Evolutionary conservation across 352 stramenopile species (phyloP).

Genomic region (Phytophthora gonapodyides): DNA sequence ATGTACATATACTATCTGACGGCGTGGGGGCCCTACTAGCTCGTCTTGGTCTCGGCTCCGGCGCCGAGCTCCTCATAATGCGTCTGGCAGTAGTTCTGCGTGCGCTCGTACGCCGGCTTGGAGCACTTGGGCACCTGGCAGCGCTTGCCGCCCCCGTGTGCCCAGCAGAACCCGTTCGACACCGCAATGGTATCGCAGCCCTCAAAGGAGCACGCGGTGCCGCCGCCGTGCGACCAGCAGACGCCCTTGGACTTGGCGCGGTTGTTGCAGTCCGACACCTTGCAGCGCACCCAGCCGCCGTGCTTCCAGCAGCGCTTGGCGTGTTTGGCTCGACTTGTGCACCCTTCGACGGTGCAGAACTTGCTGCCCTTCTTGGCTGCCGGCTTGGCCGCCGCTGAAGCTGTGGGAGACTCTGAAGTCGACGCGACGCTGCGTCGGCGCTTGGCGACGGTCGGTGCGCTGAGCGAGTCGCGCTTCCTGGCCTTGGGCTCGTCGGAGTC

Average conservation of each 20-base stretch:
- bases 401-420: background rate
- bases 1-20: conserved; percentile 32
- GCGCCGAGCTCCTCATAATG: conserved; percentile 43
- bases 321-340: conserved; percentile 54
- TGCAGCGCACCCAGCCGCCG: conserved; percentile 63
- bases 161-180: conserved; percentile 57
- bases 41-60: conserved; percentile 12
- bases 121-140: conserved; percentile 52
- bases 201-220: conserved; percentile 52
- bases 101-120: conserved; percentile 64
- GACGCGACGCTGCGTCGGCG: conserved; percentile 20
- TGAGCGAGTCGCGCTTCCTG: conserved; percentile 25
- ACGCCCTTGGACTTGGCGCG: conserved; percentile 70
- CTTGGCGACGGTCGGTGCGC: conserved; percentile 23
- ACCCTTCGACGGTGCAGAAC: conserved; percentile 56
- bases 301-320: conserved; percentile 65
- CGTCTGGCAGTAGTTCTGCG: conserved; percentile 58
- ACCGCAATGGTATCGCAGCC: conserved; percentile 62
- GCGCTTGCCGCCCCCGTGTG: conserved; percentile 44
- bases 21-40: background rate
- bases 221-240: conserved; percentile 66
- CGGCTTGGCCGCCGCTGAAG: conserved; percentile 3
- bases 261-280: conserved; percentile 61
- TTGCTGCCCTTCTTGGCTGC: conserved; percentile 55
- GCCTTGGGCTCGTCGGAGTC: conserved; percentile 24